Base-by-base conservation (phyloP, 2,329 filamentous ascomycete genomes). In the Colletotrichum caudatum region DNA sequence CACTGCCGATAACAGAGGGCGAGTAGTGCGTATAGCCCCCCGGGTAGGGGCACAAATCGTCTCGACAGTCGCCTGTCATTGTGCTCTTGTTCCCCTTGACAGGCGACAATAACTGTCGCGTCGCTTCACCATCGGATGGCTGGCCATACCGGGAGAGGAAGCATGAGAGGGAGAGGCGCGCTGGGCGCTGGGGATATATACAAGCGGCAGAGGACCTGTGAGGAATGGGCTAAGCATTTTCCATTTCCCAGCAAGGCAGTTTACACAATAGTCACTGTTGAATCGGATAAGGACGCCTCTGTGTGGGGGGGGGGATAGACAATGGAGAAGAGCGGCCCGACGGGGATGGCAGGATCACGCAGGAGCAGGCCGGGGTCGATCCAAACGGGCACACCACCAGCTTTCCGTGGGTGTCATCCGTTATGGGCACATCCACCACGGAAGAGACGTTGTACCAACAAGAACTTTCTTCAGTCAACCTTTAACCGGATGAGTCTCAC, bases 1-100 rank as follows among this genome's bases (percentile, higher is more conserved):
- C 80, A 74, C 84, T 86, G 53, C 82, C 84, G 18, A 76, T 78
- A 56, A 84, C 74, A 46, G 78, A 77, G 26, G 80, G 80, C 53
- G 74, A 72, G 67, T 84, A 82, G 53, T 75, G 72, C 66, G 84
- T 81, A 71, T 83, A 84, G 65, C 80, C 81, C 53, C 75, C 76
- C 44, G 76, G 71, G 53, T 79, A 77, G 61, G 80, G 81, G 70
- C 82, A 84, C 60, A 75, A 69, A 14, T 69, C 76, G n/a, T 76
- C 76, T 66, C 77, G 78, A 75, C 82, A 82, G 74, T 78, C 76
- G 69, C 75, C 78, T 74, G 80, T 76, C 82, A 83, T 83, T 41
- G 51, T 60, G 72, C 56, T 23, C 18, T 48, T 29, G 58, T 73
- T 53, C 56, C 71, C 57, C 69, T 73, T 61, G 73, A 56, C 68